Conservation (phyloP, 2,329 filamentous ascomycete species). For the Exophiala dermatitidis region DNA sequence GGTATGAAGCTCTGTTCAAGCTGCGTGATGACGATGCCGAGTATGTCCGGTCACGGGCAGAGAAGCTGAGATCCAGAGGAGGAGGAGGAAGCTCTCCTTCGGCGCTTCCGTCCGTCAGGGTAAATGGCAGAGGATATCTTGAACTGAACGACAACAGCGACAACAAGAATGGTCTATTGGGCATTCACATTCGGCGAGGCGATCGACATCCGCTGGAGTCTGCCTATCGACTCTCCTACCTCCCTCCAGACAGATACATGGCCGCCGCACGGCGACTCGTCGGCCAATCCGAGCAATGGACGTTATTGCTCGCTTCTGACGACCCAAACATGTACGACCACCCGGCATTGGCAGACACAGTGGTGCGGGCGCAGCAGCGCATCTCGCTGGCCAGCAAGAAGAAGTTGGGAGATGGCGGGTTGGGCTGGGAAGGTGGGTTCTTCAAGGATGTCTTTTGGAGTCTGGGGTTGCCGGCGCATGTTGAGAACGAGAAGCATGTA, state of each 20-base stretch:
- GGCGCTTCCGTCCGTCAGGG: too few relatives aligned
- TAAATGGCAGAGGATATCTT: too few relatives aligned
- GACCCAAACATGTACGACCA: constrained; percentile 67
- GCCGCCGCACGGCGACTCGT: constrained; percentile 50
- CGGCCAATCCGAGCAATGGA: constrained; percentile 17
- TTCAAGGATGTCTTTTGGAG: constrained; percentile 76
- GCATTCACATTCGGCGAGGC: constrained; percentile 72
- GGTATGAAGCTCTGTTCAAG: constrained; percentile 68
- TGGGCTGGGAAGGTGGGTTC: constrained; percentile 86
- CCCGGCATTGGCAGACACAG: constrained; percentile 29
- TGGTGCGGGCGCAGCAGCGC: constrained; percentile 60
- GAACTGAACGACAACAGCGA: constrained; percentile 15
- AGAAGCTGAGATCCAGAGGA: constrained; percentile 42
- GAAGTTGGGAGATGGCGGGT: constrained; percentile 47
- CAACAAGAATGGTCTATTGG: constrained; percentile 52
- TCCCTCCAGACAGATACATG: constrained; percentile 64
- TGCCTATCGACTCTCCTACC: constrained; percentile 69
- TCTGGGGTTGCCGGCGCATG: constrained; percentile 51
- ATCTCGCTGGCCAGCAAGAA: constrained; percentile 73
- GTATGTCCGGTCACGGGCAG: constrained; percentile 56
- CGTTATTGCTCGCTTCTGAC: constrained; percentile 63
- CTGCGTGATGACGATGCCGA: constrained; percentile 57
- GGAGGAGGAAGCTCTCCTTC: too few relatives aligned
- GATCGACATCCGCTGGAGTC: constrained; percentile 70
- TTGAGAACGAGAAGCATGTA: constrained; percentile 17